A percentile compares a stretch with the other conserved stretches of the same genome.
These are phyloP conservation scores for Lactuca saligna DNA, from an alignment of 129 eudicot genomes.

Conservation along the genomic window DNA sequence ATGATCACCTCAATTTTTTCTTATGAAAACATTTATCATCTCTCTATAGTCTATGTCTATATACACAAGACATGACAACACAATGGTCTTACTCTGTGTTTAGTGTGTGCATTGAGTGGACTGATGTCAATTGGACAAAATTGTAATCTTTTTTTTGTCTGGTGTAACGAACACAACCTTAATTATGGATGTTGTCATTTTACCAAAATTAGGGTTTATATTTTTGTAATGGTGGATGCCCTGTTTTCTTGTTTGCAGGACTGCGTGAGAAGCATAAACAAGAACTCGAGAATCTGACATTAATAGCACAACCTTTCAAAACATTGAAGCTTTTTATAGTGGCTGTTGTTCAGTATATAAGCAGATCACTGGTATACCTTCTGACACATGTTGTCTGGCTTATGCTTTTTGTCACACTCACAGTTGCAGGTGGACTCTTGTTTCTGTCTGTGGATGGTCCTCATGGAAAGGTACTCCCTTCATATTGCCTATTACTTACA, in stretches of 20 bases:
- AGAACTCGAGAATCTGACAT: slow-evolving; percentile 71
- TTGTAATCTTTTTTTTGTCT: too few species aligned
- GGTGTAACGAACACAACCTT: background rate
- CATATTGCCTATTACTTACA: background rate
- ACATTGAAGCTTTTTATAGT: slow-evolving; percentile 69
- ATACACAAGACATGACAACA: too few species aligned
- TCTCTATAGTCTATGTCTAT: too few species aligned
- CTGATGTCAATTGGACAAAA: too few species aligned
- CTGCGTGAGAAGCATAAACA: slow-evolving; percentile 65
- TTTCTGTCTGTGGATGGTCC: slow-evolving; percentile 64
- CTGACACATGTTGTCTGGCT: slow-evolving; percentile 67
- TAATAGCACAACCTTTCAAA: slow-evolving; percentile 67
- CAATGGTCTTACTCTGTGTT: too few species aligned
- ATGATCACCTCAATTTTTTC: background rate
- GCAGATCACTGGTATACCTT: slow-evolving; percentile 52
- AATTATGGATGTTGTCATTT: slow-evolving; percentile 9
- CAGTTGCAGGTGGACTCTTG: slow-evolving; percentile 39
- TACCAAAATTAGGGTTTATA: background rate
- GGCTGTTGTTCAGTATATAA: slow-evolving; percentile 60
- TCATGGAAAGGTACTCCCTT: slow-evolving; percentile 57
- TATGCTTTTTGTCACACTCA: slow-evolving; percentile 41
- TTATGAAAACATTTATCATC: background rate
- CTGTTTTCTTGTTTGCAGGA: slow-evolving; percentile 63
- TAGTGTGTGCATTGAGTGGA: too few species aligned
- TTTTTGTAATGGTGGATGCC: slow-evolving; percentile 6